Evolutionary conservation across 202 grass and related monocot genomes (phyloP).

Genomic region (Setaria viridis): DNA sequence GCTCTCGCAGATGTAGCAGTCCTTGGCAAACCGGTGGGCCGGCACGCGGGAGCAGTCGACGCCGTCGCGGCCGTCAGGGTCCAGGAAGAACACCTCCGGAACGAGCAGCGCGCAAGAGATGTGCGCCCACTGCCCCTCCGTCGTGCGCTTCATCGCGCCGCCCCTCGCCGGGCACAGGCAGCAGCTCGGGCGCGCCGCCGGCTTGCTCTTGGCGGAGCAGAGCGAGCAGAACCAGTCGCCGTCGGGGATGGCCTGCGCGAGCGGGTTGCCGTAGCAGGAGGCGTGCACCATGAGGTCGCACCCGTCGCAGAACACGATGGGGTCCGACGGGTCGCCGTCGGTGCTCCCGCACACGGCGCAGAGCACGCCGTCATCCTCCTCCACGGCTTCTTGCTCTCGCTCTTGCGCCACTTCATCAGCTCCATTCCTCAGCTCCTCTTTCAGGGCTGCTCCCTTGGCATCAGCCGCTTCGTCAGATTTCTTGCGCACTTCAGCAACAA

Average conservation of each 20-base stretch:
- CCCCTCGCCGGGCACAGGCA: conserved; percentile 72
- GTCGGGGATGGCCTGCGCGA: conserved; percentile 71
- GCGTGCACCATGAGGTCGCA: conserved; percentile 96
- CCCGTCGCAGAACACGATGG: conserved; percentile 95
- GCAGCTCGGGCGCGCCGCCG: conserved; percentile 32
- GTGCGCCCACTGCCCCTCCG: conserved; percentile 75
- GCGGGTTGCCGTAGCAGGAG: conserved; percentile 83
- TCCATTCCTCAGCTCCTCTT: not conserved
- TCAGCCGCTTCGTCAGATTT: not conserved
- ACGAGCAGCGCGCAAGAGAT: conserved; percentile 82
- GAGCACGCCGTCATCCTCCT: conserved; percentile 73
- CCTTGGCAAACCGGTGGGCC: conserved; percentile 48
- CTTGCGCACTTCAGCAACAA: not conserved
- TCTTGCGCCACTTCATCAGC: not conserved
- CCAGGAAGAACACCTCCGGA: conserved; percentile 92
- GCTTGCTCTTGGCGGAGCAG: conserved; percentile 55
- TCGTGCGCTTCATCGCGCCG: conserved; percentile 79
- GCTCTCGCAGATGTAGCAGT: conserved; percentile 76
- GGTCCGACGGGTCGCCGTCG: conserved; percentile 82
- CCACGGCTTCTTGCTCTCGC: conserved; percentile 26
- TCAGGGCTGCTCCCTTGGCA: not conserved
- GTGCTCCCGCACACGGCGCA: conserved; percentile 87
- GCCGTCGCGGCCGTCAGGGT: conserved; percentile 73
- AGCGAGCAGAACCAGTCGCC: conserved; percentile 89
- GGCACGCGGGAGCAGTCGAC: conserved; percentile 84